Evolutionary conservation across 2,329 filamentous ascomycete genomes (phyloP), one percentile per base, ranked within the genome.

Genomic region (Aspergillus candidus): DNA sequence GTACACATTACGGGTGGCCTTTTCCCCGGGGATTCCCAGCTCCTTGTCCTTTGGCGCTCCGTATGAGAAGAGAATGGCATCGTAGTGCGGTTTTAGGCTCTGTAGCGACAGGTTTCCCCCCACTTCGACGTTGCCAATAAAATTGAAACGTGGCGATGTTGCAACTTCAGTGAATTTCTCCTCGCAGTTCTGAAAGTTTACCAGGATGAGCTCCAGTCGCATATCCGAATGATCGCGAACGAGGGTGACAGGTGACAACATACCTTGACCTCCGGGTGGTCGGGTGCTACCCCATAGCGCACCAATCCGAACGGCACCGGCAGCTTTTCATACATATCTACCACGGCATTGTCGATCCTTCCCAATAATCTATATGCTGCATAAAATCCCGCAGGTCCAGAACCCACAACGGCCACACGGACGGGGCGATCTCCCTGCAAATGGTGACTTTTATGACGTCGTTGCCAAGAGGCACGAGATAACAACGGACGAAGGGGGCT

Each of bases 251-350:
- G 31, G 7, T 3, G n/a, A 18, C 3, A n/a, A 30, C 45, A 22
- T 71, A 93, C 88, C 80, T 98, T 98, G 54, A 98, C 93, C 71
- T 98, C 91, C 0, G 93, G 91, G 68, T 98, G 93, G 64, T 98
- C 93, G 4, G 93, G 93, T n/a, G 93, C 94, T 46, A 98, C 93
- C 7, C 93, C 93, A 61, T 93, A 95, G 43, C 93, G 78, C 39
- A 94, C 90, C 43, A 98, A 76, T 1, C 93, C 93, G 62, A 88
- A 98, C 0, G 93, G 93, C 4, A 94, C 89, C 0, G 93, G 93
- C 32, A 97, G 71, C 22, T 88, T 82, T 69, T 98, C 93, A 62
- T 94, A 98, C 91, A 98, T 97, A 67, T 97, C 91, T 15, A 98
- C 78, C 40, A 79, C 76, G 0, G 84, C 82, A 61, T 83, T 73